phyloP scores from a whole-genome alignment of 305 asterid genomes.

The Fraxinus latifolia region DNA sequence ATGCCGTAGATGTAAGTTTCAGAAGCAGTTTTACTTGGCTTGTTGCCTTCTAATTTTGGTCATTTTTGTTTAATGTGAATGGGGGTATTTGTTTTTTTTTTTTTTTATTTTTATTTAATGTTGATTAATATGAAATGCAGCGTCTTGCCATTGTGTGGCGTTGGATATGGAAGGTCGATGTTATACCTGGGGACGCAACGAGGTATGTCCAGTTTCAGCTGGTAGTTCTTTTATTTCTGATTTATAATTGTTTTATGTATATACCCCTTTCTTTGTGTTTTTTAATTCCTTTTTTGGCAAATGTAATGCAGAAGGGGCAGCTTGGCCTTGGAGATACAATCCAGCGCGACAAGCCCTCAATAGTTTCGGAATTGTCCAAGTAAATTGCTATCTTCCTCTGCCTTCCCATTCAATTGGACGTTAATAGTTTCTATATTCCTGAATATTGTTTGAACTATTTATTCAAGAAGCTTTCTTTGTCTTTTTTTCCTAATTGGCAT shows the following conservation, averaged over 20 bases:
- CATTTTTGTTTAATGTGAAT: neutral
- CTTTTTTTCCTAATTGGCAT: neutral
- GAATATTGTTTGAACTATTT: neutral
- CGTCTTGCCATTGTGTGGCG: conserved; percentile 90
- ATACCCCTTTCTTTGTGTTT: conserved; percentile 13
- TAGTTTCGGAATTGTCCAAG: conserved; percentile 79
- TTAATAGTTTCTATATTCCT: neutral
- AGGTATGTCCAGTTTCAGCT: conserved; percentile 42
- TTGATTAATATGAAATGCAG: conserved; percentile 41
- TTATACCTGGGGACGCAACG: conserved; percentile 97
- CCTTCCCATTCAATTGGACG: conserved; percentile 1
- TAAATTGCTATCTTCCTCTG: conserved; percentile 29
- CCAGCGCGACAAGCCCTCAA: conserved; percentile 80
- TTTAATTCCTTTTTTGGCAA: neutral
- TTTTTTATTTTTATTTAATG: neutral
- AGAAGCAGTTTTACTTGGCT: neutral
- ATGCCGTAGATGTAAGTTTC: neutral
- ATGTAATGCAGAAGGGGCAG: conserved; percentile 68
- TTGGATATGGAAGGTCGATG: conserved; percentile 90
- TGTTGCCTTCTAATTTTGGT: neutral
- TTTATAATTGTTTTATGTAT: neutral
- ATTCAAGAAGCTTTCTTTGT: neutral
- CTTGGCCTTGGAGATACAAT: conserved; percentile 93
- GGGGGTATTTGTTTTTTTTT: neutral
- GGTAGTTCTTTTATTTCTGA: neutral